phyloP scores from a whole-genome alignment of 2,329 filamentous ascomycete species.

The Clarireedia hainanense region DNA sequence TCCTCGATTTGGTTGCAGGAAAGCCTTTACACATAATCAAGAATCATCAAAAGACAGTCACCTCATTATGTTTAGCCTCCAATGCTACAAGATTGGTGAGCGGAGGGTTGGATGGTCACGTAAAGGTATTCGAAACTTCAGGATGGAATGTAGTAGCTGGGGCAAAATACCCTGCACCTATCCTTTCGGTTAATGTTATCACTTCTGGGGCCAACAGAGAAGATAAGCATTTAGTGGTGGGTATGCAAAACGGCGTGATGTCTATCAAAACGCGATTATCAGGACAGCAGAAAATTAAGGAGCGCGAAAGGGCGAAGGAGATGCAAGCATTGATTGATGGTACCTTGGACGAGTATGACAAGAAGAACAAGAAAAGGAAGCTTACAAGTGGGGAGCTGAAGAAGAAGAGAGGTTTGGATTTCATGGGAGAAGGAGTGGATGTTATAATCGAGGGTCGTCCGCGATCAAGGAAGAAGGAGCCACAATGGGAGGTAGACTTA shows the following conservation, averaged over 20 bases:
- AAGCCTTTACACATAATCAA: slow-evolving; percentile 79
- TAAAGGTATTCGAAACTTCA: slow-evolving; percentile 93
- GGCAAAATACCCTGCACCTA: slow-evolving; percentile 85
- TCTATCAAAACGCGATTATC: slow-evolving; percentile 84
- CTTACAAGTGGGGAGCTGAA: slow-evolving; percentile 49
- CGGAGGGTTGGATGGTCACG: slow-evolving; percentile 86
- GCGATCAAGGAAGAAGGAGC: slow-evolving; percentile 42
- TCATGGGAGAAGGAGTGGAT: slow-evolving; percentile 76
- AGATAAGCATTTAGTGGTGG: slow-evolving; percentile 90
- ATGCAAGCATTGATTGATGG: slow-evolving; percentile 78
- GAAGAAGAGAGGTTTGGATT: slow-evolving; percentile 62
- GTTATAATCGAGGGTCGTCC: slow-evolving; percentile 79
- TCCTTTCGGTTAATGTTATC: slow-evolving; percentile 76
- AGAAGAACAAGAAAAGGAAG: slow-evolving; percentile 61
- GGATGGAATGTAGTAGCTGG: slow-evolving; percentile 96
- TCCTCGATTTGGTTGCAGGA: slow-evolving; percentile 86
- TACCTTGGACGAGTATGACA: slow-evolving; percentile 70
- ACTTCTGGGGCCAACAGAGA: slow-evolving; percentile 58
- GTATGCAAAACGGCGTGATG: slow-evolving; percentile 89
- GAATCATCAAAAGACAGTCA: slow-evolving; percentile 98
- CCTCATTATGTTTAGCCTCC: slow-evolving; percentile 73
- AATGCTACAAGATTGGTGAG: slow-evolving; percentile 74
- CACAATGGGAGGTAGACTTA: slow-evolving; percentile 73
- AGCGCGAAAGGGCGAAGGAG: slow-evolving; percentile 70
- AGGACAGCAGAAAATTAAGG: slow-evolving; percentile 69